Evolutionary conservation across 164 flowering plant species (phyloP).

Genomic region (Paratinospora sagittata): DNA sequence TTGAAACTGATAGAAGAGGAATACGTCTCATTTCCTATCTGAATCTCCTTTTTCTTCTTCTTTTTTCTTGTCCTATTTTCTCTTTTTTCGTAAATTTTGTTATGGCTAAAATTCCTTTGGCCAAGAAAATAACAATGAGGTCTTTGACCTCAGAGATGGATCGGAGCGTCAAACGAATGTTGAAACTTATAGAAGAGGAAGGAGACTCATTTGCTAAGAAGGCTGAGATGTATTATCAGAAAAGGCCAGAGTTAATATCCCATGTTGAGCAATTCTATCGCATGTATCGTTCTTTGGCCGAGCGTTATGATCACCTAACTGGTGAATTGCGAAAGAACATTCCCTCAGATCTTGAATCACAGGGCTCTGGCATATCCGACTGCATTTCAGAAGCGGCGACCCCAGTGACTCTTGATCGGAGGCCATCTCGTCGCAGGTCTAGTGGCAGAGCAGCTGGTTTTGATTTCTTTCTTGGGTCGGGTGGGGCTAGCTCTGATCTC

Average conservation of each 20-base stretch:
- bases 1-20: neutral
- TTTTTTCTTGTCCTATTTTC: neutral
- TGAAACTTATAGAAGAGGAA: conserved; percentile 87
- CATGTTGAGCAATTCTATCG: conserved; percentile 83
- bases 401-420: conserved; percentile 34
- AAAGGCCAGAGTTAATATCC: conserved; percentile 66
- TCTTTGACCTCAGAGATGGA: conserved; percentile 69
- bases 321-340: conserved; percentile 67
- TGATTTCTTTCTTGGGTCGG: conserved; percentile 65
- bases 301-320: conserved; percentile 79
- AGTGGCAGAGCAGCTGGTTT: conserved; percentile 73
- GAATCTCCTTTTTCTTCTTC: neutral
- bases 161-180: conserved; percentile 62
- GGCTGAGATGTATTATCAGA: conserved; percentile 88
- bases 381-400: conserved; percentile 40
- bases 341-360: conserved; percentile 62
- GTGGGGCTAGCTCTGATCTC: conserved; percentile 42
- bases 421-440: conserved; percentile 29
- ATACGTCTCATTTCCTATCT: neutral
- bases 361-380: conserved; percentile 55
- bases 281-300: conserved; percentile 80
- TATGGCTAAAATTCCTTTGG: conserved; percentile 5
- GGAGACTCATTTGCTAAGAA: conserved; percentile 87
- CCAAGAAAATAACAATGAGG: conserved; percentile 22
- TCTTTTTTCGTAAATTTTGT: neutral